Base-by-base conservation (phyloP, 495 filamentous ascomycete genomes). In the Chaetomium cochliodes region DNA sequence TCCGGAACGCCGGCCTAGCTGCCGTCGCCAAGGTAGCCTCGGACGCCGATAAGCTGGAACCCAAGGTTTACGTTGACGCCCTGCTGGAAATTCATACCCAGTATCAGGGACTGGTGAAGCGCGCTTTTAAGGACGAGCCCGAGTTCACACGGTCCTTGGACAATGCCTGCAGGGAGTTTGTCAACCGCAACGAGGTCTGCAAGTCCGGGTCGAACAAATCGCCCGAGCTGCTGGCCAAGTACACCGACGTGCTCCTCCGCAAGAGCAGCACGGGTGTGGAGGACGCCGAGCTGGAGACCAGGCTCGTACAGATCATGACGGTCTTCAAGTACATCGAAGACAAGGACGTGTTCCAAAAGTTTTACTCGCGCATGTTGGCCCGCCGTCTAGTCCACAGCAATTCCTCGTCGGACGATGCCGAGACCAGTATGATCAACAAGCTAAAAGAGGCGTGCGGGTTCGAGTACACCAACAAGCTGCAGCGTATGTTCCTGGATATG, bases 301-400 rank as follows among this genome's bases (percentile, higher is more conserved):
- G 90, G 61, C 80, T 98, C 49, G 86, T 88, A n/a, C 90, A 97
- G 72, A 93, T 99, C 70, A 99, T 99, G 94, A 97, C 92, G 2
- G 92, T 98, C 44, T 99, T 99, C 86, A 99, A 99, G 78, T 99
- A 98, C 79, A 97, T 99, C 68, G 96, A 99, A 72, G 94, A 99
- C 78, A 98, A 98, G 79, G 94, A 99, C 75, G 94, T 99, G 8
- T 99, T 98, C 83, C 96, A 98, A 77, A 98, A 97, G 75, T 98
- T 97, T 78, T 99, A 99, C 77, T 96, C 96, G 11, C 90, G 93
- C 56, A 94, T 93, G 88, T 80, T 99, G 66, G 96, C 94, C 54
- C 92, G 96, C 75, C 91, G 94, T 64, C 79, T 99, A 60, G 96
- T 99, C 9, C 92, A 97, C 73, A 89, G 88, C 76, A 96, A 87